A percentile compares a stretch with the other conserved stretches of the same genome.
Evolutionary conservation across 2,329 filamentous ascomycete genomes (phyloP).

Genomic region (Ambrosiella xylebori): DNA sequence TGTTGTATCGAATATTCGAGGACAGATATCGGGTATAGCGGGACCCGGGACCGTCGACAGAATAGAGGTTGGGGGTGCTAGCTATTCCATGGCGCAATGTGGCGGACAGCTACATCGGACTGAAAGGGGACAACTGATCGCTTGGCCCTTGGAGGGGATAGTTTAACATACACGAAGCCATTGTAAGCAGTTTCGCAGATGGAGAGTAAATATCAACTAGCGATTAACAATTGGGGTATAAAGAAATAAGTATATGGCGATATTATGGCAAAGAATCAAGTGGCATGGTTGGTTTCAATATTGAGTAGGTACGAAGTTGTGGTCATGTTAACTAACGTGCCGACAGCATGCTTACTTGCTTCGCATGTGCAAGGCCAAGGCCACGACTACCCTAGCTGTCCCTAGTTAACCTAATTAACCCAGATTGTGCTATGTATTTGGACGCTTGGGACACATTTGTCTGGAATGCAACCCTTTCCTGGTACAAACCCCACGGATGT

Average conservation of each 20-base stretch:
- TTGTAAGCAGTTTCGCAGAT: constrained; percentile 2
- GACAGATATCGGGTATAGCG: not conserved
- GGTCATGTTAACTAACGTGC: not conserved
- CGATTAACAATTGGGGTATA: not conserved
- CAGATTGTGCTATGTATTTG: no score
- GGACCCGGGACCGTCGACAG: not conserved
- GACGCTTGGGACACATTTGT: no score
- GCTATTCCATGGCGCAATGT: not conserved
- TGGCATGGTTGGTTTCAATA: not conserved
- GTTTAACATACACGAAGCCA: constrained; percentile 13
- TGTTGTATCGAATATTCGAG: not conserved
- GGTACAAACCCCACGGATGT: not conserved
- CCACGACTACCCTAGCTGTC: not conserved
- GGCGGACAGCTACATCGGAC: not conserved
- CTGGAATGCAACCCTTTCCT: not conserved
- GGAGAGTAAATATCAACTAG: not conserved
- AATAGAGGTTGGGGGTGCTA: not conserved
- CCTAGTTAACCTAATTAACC: not conserved
- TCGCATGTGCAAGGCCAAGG: not conserved
- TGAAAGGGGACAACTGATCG: not conserved
- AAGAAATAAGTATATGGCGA: not conserved
- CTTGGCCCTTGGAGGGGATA: not conserved
- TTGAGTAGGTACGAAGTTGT: not conserved
- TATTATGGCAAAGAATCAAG: not conserved
- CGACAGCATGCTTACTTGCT: not conserved